Evolutionary conservation across 2,329 filamentous ascomycete species (phyloP).

Genomic region (Stagonosporopsis vannaccii): DNA sequence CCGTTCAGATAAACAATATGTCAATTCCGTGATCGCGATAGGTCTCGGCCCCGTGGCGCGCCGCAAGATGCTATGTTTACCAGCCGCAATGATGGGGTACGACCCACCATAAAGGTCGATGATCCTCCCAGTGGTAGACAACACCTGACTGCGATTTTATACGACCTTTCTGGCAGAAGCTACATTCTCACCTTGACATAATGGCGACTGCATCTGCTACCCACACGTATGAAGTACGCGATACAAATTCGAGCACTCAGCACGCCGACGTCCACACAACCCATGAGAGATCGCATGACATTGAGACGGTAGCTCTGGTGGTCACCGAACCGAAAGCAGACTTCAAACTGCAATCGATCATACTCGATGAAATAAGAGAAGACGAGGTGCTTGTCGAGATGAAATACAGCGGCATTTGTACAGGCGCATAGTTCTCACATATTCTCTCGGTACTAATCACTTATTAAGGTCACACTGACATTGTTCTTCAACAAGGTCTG

Average conservation of each 20-base stretch:
- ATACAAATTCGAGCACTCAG: neutral
- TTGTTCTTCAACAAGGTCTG: conserved; percentile 51
- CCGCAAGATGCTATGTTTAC: neutral
- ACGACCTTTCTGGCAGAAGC: neutral
- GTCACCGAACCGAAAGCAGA: conserved; percentile 10
- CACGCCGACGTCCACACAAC: neutral
- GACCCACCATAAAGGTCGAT: neutral
- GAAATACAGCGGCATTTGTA: conserved; percentile 60
- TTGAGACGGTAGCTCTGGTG: conserved; percentile 12
- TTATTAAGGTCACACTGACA: conserved; percentile 56
- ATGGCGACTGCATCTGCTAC: conserved; percentile 1
- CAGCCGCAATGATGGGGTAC: neutral
- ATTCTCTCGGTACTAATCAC: neutral
- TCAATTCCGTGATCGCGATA: neutral
- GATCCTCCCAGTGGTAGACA: too few relatives aligned
- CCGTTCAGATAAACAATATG: neutral
- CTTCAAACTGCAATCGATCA: conserved; percentile 11
- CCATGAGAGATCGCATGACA: neutral
- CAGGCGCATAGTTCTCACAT: too few relatives aligned
- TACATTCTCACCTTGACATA: neutral
- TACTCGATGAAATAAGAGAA: conserved; percentile 28
- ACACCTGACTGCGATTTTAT: neutral
- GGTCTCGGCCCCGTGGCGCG: neutral
- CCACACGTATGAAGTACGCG: neutral
- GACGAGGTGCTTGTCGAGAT: conserved; percentile 62